Conservation (phyloP, 192 early-diverging fungal species). For the Paraglomus occultum region DNA sequence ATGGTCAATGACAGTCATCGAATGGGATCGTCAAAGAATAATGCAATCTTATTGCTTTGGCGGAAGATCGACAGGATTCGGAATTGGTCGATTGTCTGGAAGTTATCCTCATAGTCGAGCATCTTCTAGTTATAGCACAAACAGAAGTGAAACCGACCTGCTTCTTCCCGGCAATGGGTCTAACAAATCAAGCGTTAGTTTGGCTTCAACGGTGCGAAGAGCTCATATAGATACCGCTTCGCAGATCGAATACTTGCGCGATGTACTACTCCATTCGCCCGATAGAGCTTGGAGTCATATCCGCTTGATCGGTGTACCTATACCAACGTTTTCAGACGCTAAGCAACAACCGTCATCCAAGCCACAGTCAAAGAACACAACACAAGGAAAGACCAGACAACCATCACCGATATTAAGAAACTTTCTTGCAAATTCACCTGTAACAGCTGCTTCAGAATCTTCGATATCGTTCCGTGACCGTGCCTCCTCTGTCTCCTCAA, state of each 20-base stretch:
- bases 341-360: too few species aligned
- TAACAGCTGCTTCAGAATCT: slow-evolving; percentile 7
- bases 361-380: too few species aligned
- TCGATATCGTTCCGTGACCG: background rate
- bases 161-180: too few species aligned
- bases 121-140: slow-evolving; percentile 1
- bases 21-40: slow-evolving; percentile 33
- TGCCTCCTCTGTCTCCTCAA: background rate
- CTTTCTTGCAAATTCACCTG: background rate
- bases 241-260: slow-evolving; percentile 19
- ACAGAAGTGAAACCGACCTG: background rate
- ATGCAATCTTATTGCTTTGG: slow-evolving; percentile 31
- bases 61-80: background rate
- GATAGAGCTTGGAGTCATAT: slow-evolving; percentile 6
- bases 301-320: background rate
- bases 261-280: background rate
- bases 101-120: too few species aligned
- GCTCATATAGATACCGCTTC: slow-evolving; percentile 10
- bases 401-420: too few species aligned
- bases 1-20: slow-evolving; percentile 30
- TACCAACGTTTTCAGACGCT: background rate
- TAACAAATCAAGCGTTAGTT: too few species aligned
- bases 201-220: too few species aligned
- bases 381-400: too few species aligned
- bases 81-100: background rate